Base-by-base conservation (phyloP, 257 asterid species). In the Plantago major region DNA sequence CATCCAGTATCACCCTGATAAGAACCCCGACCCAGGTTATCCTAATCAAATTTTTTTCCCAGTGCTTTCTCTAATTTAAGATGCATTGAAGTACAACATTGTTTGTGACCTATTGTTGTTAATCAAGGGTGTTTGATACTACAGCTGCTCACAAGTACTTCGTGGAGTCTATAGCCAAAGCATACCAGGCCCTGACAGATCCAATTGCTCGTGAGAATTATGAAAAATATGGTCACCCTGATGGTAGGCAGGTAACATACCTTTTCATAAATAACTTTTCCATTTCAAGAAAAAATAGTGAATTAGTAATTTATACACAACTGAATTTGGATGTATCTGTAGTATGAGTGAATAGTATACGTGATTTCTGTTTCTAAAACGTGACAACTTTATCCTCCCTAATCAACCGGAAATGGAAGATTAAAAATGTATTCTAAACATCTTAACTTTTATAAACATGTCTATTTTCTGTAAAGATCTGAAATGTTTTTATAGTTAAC, bases 131-230 rank as follows among this genome's bases (percentile, higher is more conserved):
- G 65, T 77, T 64, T 58, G 37, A 50, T 67, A 66, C 74, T 81
- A 53, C 91, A 92, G 99, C 81, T 75, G 99, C 96, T 62, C 74
- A 89, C 63, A 92, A 80, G 73, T 89, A 81, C 71, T 92, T 92
- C 73, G 82, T 92, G 66, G 99, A 89, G 84, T 84, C 70, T 67
- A 83, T 92, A 68, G 67, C 99, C 67, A 92, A 92, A 76, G 97
- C 99, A 50, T 92, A 92, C 79, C 97, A 92, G 78, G 99, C 99
- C 52, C 76, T 89, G 78, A 92, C 99, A 11, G 97, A 92, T 81
- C 96, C 96, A 14, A 74, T 89, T 71, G 86, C 97, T 42, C 87
- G 95, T 53, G 97, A 92, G 75, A 92, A 89, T 76, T 92, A 66
- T 67, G 97, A 89, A 76, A 92, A 92, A 74, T 92, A 89, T 56